Conservation (phyloP, 164 flowering plant species). For the Nymphaea colorata region DNA sequence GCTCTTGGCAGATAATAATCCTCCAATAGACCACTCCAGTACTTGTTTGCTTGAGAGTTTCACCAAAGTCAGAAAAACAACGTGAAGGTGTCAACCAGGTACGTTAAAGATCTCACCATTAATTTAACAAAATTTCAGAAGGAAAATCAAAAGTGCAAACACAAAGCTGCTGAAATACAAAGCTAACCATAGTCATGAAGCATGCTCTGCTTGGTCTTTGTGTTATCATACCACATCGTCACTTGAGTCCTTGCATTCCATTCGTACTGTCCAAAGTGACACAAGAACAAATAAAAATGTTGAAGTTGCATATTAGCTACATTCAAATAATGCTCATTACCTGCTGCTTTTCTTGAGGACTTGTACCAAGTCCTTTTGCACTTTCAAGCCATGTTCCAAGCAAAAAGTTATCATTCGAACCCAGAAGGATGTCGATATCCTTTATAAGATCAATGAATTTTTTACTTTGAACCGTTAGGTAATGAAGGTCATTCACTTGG, state of each 20-base stretch:
- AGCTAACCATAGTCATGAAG: conserved; percentile 88
- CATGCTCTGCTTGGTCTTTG: conserved; percentile 55
- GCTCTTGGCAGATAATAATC: conserved; percentile 89
- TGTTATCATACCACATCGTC: conserved; percentile 84
- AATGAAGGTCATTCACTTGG: conserved; percentile 32
- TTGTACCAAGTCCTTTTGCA: conserved; percentile 57
- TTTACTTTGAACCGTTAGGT: conserved; percentile 28
- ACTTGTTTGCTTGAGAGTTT: conserved; percentile 65
- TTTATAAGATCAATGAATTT: conserved; percentile 62
- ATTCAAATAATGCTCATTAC: conserved; percentile 18
- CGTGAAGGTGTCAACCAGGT: not conserved
- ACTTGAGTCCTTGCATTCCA: conserved; percentile 64
- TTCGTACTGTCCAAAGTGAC: conserved; percentile 40
- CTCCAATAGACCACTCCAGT: conserved; percentile 77
- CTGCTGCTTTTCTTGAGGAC: conserved; percentile 52
- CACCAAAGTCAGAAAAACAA: not conserved
- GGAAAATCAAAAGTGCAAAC: not conserved
- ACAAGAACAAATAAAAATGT: not conserved
- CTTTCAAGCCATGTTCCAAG: conserved; percentile 91
- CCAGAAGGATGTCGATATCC: conserved; percentile 79
- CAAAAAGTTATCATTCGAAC: conserved; percentile 78
- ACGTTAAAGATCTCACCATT: too few species aligned
- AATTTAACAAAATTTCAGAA: not conserved
- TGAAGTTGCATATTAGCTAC: not conserved
- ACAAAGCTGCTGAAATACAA: not conserved